Base-by-base conservation (phyloP, 2,329 filamentous ascomycete species). In the Pyrenophora graminea region DNA sequence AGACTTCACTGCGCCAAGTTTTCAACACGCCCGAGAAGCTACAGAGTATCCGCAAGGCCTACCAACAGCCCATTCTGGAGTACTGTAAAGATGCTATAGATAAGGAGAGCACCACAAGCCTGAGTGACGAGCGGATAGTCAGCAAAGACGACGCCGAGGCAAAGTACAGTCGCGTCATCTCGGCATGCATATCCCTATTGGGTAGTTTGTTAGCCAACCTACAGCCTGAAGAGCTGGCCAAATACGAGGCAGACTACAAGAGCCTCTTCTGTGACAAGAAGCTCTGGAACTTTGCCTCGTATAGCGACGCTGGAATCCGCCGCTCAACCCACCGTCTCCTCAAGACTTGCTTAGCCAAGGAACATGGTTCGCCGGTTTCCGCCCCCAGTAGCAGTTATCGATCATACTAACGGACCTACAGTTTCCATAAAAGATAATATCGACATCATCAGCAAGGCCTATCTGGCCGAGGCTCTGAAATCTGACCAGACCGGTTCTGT, bases 111-210 rank as follows among this genome's bases (percentile, higher is more conserved):
- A 74, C 87, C 2, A 82, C 87, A 31, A 95, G 90, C 0, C 78
- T 99, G 31, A 97, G 92, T 68, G 94, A 99, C 69, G 90, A 95
- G 74, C 83, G 93, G 19, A 90, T 86, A 1, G 90, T 91, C 3
- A 94, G 85, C 52, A 76, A 83, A 7, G 93, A 97, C 61, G 94
- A 99, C 69, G 86, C 91, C 3, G 84, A 91, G 59, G 84, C 88
- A 15, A 97, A 96, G 64, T 94, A 95, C 74, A 84, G 86, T 54
- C 83, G 94, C 39, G 91, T 97, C 3, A 79, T 84, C n/a, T 80
- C 82, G 1, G 83, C 83, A 6, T 83, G 80, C 45, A 72, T 85
- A 21, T 70, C 80, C 21, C 72, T 85, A 13, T 74, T 86, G 17
- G 79, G 78, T 13, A 79, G 80, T 48, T 71, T 87, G 23, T 61